Percentiles rank a stretch among this genome's conserved stretches.
phyloP scores from a whole-genome alignment of 371 early-diverging fungal genomes.

The Lichtheimia ornata region DNA sequence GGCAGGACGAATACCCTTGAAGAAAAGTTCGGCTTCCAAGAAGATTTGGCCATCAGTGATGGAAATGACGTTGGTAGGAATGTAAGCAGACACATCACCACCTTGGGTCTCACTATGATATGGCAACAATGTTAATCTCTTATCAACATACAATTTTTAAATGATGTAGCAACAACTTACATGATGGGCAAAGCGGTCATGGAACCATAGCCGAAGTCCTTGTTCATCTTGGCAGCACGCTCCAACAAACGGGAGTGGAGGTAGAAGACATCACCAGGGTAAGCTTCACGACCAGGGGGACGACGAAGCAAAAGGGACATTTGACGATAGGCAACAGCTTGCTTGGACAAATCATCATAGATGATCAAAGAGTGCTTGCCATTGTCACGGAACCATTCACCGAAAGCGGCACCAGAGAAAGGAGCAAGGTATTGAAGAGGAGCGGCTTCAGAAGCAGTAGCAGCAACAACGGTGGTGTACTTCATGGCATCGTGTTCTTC shows the following conservation, averaged over 20 bases:
- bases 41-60: slow-evolving; percentile 91
- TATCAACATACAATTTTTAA: neutral
- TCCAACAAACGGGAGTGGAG: slow-evolving; percentile 95
- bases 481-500: slow-evolving; percentile 81
- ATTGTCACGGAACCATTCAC: slow-evolving; percentile 97
- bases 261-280: slow-evolving; percentile 98
- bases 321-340: slow-evolving; percentile 97
- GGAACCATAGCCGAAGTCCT: slow-evolving; percentile 89
- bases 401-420: slow-evolving; percentile 91
- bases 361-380: slow-evolving; percentile 92
- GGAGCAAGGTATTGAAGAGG: slow-evolving; percentile 96
- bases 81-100: slow-evolving; percentile 98
- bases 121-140: neutral
- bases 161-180: slow-evolving; percentile 65
- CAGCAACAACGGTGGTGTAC: slow-evolving; percentile 95
- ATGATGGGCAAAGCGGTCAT: slow-evolving; percentile 95
- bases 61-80: slow-evolving; percentile 98
- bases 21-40: slow-evolving; percentile 97
- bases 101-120: slow-evolving; percentile 85
- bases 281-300: slow-evolving; percentile 98
- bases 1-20: slow-evolving; percentile 97
- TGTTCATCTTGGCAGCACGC: slow-evolving; percentile 97
- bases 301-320: slow-evolving; percentile 96
- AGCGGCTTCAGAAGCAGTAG: slow-evolving; percentile 95
- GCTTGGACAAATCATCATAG: slow-evolving; percentile 97